Base-by-base conservation (phyloP, 1,139 yeast genomes). In the Kurtzmaniella quercitrusa region DNA sequence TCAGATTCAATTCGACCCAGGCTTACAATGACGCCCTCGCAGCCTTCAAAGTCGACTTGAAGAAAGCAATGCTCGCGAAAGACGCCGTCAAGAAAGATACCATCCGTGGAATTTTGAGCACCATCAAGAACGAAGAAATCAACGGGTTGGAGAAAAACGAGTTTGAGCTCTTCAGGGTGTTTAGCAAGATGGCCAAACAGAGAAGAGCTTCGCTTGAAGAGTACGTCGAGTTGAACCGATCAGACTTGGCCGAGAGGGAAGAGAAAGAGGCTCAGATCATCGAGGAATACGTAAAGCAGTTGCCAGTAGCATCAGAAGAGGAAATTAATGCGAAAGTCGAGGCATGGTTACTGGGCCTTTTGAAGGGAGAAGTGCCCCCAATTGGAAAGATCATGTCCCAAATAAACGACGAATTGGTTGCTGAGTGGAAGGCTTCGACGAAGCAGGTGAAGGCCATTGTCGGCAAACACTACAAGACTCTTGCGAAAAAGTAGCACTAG, bases 61-160 rank as follows among this genome's bases (percentile, higher is more conserved):
- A 78, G 52, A 51, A 58, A 11, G 75, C 78, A 10, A 76, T 78
- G 71, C 55, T 75, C 45, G 63, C 66, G 29, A 78, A 75, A 50
- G 73, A 76, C 41, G 63, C 60, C 25, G 54, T 63, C 4, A 53
- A 63, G 51, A 81, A 81, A 54, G 79, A 76, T 41, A 81, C 84
- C 1, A 69, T 82, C 37, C 70, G 82, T 50, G 70, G 77, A 12
- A 66, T 82, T 10, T 63, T 82, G 56, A 70, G 85, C 4, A 75
- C 73, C 15, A 73, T 81, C 48, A 82, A 82, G 60, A 82, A 82
- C 60, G 68, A 75, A 42, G 85, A 81, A 53, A 50, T 50, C 14
- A 43, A 49, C 23, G 53, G 53, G 5, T 25, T 41, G n/a, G 38
- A 45, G 15, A 41, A 44, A 34, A 44, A 41, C 31, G 62, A 58